Conservation (phyloP, 2,329 filamentous ascomycete genomes). For the Fusarium tjaetaba region DNA sequence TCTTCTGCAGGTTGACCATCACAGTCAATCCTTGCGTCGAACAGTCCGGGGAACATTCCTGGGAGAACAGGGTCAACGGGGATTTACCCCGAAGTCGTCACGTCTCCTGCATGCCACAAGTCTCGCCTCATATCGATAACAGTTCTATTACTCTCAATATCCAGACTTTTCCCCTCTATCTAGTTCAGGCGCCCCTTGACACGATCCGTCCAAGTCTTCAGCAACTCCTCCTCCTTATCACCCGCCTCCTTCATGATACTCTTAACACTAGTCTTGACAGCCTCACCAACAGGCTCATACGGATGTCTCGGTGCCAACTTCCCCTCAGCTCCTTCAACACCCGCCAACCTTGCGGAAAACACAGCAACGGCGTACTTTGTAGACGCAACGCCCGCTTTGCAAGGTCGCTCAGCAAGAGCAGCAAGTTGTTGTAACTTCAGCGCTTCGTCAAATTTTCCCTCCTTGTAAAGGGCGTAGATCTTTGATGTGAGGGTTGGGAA, state of each 20-base stretch:
- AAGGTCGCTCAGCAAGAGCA: slow-evolving; percentile 71
- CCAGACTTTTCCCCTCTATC: not conserved
- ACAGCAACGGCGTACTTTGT: slow-evolving; percentile 75
- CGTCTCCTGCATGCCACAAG: not conserved
- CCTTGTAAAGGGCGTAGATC: slow-evolving; percentile 70
- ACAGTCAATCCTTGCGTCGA: not conserved
- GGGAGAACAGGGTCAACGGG: not conserved
- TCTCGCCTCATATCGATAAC: not conserved
- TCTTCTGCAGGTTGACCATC: not conserved
- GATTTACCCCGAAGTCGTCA: not conserved
- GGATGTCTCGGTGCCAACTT: slow-evolving; percentile 69
- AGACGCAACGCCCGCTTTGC: slow-evolving; percentile 72
- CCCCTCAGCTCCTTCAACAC: slow-evolving; percentile 67
- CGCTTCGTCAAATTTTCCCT: slow-evolving; percentile 67
- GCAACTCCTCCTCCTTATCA: slow-evolving; percentile 51
- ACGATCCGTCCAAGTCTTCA: slow-evolving; percentile 27
- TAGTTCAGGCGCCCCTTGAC: slow-evolving; percentile 28
- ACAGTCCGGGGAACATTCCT: not conserved
- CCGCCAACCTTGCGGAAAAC: slow-evolving; percentile 67
- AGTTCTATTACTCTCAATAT: not conserved
- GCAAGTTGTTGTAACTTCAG: slow-evolving; percentile 68
- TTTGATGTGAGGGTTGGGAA: slow-evolving; percentile 65
- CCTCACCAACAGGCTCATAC: slow-evolving; percentile 62
- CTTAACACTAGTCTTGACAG: slow-evolving; percentile 50
- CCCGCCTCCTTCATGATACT: slow-evolving; percentile 54